phyloP scores from a whole-genome alignment of 345 rosid genomes.

The Durio zibethinus region DNA sequence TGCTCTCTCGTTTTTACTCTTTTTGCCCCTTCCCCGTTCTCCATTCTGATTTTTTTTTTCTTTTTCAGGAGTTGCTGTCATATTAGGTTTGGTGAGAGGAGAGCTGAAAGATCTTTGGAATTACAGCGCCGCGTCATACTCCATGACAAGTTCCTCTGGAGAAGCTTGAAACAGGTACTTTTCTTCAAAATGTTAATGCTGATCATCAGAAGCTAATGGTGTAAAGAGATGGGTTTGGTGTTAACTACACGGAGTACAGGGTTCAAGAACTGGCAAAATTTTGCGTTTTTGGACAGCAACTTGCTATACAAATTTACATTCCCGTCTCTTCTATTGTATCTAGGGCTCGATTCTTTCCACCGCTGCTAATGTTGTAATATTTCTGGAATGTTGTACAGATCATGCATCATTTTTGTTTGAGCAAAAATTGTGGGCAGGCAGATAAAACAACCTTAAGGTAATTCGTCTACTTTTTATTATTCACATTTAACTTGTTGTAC shows the following conservation, averaged over 20 bases:
- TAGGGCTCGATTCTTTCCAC: neutral
- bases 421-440: neutral
- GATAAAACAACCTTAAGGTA: neutral
- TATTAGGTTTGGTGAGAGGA: constrained; percentile 62
- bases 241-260: neutral
- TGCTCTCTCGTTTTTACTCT: neutral
- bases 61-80: constrained; percentile 49
- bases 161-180: constrained; percentile 33
- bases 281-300: neutral
- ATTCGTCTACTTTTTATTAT: neutral
- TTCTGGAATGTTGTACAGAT: neutral
- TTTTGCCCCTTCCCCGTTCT: neutral
- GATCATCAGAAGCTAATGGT: neutral
- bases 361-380: neutral
- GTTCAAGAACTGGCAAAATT: no score
- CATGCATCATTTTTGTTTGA: neutral
- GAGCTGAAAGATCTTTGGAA: constrained; percentile 67
- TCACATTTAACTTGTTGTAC: neutral
- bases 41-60: neutral
- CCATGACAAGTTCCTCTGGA: neutral
- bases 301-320: neutral
- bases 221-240: neutral
- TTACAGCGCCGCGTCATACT: constrained; percentile 32
- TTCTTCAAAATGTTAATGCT: neutral
- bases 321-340: neutral